Percentiles rank a stretch among this genome's conserved stretches.
phyloP scores from a whole-genome alignment of 2,329 filamentous ascomycete genomes.

The Orbilia blumenaviensis region DNA sequence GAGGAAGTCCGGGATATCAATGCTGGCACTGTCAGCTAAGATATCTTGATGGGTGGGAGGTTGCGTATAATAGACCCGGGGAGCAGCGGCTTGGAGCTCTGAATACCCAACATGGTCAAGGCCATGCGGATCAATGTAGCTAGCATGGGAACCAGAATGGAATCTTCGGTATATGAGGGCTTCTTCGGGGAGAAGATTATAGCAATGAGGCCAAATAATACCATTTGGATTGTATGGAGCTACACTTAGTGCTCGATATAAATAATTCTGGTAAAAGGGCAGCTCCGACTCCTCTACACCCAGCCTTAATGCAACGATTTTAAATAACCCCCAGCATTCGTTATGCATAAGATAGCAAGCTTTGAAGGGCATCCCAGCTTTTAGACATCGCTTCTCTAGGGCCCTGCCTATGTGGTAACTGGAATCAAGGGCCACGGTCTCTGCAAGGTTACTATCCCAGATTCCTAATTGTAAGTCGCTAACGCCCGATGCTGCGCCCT shows the following conservation, averaged over 20 bases:
- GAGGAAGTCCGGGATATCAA: conserved; percentile 21
- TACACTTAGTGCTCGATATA: conserved; percentile 12
- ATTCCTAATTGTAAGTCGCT: not conserved
- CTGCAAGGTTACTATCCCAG: not conserved
- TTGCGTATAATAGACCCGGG: not conserved
- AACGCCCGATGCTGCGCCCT: not conserved
- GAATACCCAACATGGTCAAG: not conserved
- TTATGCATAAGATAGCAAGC: conserved; percentile 31
- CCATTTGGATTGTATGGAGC: conserved; percentile 10
- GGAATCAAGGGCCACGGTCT: not conserved
- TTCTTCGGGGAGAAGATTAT: not conserved
- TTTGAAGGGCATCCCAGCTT: not conserved
- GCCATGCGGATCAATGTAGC: not conserved
- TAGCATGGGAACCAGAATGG: not conserved
- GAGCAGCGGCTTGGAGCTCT: not conserved
- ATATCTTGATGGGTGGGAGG: not conserved
- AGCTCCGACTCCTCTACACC: conserved; percentile 8
- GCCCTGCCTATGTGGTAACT: conserved; percentile 22
- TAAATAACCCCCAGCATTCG: conserved; percentile 27
- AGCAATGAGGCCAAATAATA: conserved; percentile 21
- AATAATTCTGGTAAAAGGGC: not conserved
- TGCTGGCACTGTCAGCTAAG: not conserved
- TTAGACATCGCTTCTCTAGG: not conserved
- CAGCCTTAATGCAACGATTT: not conserved
- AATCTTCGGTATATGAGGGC: not conserved